phyloP scores from a whole-genome alignment of 805 yeast genomes.

The Danielia oregonensis region DNA sequence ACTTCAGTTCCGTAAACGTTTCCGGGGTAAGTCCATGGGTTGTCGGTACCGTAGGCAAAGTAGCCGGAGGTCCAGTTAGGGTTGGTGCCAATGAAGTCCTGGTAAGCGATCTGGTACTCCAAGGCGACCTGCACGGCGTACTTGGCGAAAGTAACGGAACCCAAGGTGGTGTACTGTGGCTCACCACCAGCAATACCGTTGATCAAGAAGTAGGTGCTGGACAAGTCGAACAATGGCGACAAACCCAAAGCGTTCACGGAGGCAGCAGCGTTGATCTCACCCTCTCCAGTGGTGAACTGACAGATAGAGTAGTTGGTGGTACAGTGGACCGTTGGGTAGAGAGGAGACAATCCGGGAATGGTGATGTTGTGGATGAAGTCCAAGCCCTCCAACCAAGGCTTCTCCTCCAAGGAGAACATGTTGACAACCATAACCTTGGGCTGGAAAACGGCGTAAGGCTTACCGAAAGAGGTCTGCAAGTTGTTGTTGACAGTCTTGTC shows the following conservation, averaged over 20 bases:
- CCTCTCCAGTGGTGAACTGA: slow-evolving; percentile 66
- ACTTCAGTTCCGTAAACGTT: slow-evolving; percentile 62
- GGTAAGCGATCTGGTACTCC: slow-evolving; percentile 54
- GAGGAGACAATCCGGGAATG: slow-evolving; percentile 63
- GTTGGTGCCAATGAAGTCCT: slow-evolving; percentile 23
- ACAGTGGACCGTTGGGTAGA: slow-evolving; percentile 56
- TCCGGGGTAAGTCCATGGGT: slow-evolving; percentile 48
- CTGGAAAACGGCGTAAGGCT: slow-evolving; percentile 33
- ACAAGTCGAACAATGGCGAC: slow-evolving; percentile 52
- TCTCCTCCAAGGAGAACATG: slow-evolving; percentile 51
- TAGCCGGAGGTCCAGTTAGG: slow-evolving; percentile 59
- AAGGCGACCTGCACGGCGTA: slow-evolving; percentile 60
- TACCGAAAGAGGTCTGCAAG: slow-evolving; percentile 23
- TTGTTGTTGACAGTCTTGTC: slow-evolving; percentile 11
- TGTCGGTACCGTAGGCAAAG: slow-evolving; percentile 50
- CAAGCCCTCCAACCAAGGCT: slow-evolving; percentile 46
- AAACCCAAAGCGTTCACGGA: slow-evolving; percentile 52
- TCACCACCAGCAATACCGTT: slow-evolving; percentile 69
- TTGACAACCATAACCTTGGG: slow-evolving; percentile 57
- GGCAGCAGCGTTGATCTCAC: slow-evolving; percentile 64
- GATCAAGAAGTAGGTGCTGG: slow-evolving; percentile 56
- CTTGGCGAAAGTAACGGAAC: slow-evolving; percentile 57
- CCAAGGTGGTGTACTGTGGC: slow-evolving; percentile 53
- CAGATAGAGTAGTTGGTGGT: slow-evolving; percentile 50
- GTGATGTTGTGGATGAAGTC: slow-evolving; percentile 52